Evolutionary conservation across 2,329 filamentous ascomycete genomes (phyloP).

Genomic region (Penicillium sp.): DNA sequence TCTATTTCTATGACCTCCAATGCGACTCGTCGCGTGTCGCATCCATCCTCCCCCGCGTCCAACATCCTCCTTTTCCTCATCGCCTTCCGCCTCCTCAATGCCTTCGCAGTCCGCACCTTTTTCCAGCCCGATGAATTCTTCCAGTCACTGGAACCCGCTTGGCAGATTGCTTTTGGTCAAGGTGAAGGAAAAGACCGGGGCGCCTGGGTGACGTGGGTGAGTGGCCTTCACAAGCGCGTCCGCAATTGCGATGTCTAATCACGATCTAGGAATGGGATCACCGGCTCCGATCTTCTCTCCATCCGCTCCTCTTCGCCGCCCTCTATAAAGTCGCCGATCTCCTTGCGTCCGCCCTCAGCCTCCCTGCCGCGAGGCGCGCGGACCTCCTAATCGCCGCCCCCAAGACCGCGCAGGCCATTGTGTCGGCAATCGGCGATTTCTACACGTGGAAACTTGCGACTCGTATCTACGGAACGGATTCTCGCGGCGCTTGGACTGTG

Average conservation of each 20-base stretch:
- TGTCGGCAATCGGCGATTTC: slow-evolving; percentile 75
- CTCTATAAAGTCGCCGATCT: slow-evolving; percentile 62
- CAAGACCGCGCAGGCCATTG: slow-evolving; percentile 67
- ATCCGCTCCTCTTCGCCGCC: slow-evolving; percentile 78
- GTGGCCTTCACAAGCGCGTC: slow-evolving; percentile 24
- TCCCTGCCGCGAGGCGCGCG: slow-evolving; percentile 55
- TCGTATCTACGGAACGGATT: slow-evolving; percentile 64
- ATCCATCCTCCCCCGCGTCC: slow-evolving; percentile 6
- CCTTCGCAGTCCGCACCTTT: slow-evolving; percentile 74
- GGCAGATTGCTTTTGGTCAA: slow-evolving; percentile 74
- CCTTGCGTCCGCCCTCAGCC: slow-evolving; percentile 51
- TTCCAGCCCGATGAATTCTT: slow-evolving; percentile 99
- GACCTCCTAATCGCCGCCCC: slow-evolving; percentile 67
- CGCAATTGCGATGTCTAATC: slow-evolving; percentile 3
- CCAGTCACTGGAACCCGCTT: slow-evolving; percentile 90
- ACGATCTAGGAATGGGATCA: slow-evolving; percentile 76
- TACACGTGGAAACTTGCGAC: slow-evolving; percentile 80
- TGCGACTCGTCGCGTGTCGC: slow-evolving; percentile 12
- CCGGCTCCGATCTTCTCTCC: slow-evolving; percentile 80
- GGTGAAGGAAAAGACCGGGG: slow-evolving; percentile 51
- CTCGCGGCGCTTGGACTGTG: slow-evolving; percentile 59
- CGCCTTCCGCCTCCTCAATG: slow-evolving; percentile 71
- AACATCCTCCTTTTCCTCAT: slow-evolving; percentile 46
- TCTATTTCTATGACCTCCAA: slow-evolving; percentile 3
- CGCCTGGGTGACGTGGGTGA: slow-evolving; percentile 94